Conservation (phyloP, 768 basidiomycete species). For the Russula sp. region DNA sequence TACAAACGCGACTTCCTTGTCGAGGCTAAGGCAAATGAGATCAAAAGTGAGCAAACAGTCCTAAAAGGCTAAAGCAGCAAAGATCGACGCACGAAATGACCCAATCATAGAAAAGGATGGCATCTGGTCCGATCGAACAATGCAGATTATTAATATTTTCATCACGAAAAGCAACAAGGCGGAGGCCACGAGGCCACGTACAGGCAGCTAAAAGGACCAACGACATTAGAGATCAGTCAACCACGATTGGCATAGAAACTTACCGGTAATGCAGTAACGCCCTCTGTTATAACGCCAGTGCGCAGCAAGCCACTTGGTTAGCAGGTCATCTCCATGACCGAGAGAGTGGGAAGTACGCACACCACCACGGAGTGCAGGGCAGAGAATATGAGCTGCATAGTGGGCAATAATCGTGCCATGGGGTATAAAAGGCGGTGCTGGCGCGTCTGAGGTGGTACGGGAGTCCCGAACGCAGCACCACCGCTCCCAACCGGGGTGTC, state of each 20-base stretch:
- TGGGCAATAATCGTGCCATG: not conserved
- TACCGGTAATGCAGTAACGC: slow-evolving; percentile 11
- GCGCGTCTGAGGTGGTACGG: not conserved
- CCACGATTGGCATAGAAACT: not conserved
- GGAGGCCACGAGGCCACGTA: not conserved
- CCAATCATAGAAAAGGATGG: slow-evolving; percentile 21
- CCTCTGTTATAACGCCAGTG: slow-evolving; percentile 4
- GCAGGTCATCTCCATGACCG: not conserved
- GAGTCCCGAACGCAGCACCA: not conserved
- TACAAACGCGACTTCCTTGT: slow-evolving; percentile 11
- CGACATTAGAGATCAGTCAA: not conserved
- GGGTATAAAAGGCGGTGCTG: not conserved
- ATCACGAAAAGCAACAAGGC: not conserved
- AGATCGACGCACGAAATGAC: slow-evolving; percentile 15
- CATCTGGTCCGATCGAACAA: slow-evolving; percentile 12
- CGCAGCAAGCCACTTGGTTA: not conserved
- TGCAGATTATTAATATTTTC: not conserved
- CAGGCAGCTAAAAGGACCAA: not conserved
- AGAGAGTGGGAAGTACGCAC: not conserved
- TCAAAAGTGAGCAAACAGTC: not conserved
- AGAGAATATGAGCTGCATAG: not conserved
- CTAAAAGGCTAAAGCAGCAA: not conserved
- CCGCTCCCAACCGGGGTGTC: not conserved
- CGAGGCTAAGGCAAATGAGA: not conserved
- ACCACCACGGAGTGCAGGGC: not conserved